These are phyloP conservation scores for Scenedesmus sp. DNA, from an alignment of 163 green algal genomes.

Conservation along the genomic window DNA sequence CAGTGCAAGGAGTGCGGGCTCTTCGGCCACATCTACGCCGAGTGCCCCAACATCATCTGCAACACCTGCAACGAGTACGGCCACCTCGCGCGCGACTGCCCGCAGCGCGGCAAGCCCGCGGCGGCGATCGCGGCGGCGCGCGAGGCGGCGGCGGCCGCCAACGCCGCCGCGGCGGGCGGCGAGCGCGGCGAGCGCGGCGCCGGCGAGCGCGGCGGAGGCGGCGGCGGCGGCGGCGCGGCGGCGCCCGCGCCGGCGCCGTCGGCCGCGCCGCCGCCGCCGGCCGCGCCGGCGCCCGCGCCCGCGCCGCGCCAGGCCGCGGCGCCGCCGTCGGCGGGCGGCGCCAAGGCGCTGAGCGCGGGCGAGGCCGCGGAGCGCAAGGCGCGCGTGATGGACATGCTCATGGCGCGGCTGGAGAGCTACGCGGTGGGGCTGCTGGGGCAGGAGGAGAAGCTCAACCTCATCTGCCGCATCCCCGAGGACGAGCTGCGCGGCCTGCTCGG, in stretches of 20 bases:
- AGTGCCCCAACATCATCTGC: constrained; percentile 45
- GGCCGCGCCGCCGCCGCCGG: too few relatives aligned
- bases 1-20: constrained; percentile 44
- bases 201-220: too few relatives aligned
- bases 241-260: too few relatives aligned
- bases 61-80: constrained; percentile 40
- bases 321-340: too few relatives aligned
- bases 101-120: neutral
- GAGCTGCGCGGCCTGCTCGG: constrained; percentile 12
- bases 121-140: constrained; percentile 1
- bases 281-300: too few relatives aligned
- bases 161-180: neutral
- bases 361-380: neutral
- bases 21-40: constrained; percentile 38
- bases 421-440: neutral
- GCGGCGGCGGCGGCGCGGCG: too few relatives aligned
- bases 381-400: constrained; percentile 34
- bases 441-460: constrained; percentile 11
- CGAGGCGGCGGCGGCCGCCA: neutral
- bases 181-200: neutral
- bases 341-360: neutral
- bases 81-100: constrained; percentile 31
- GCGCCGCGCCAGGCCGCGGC: too few relatives aligned
- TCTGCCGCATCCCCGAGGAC: constrained; percentile 15
- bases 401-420: constrained; percentile 19